Conservation (phyloP, 495 filamentous ascomycete genomes). For the Xylaria acuta region DNA sequence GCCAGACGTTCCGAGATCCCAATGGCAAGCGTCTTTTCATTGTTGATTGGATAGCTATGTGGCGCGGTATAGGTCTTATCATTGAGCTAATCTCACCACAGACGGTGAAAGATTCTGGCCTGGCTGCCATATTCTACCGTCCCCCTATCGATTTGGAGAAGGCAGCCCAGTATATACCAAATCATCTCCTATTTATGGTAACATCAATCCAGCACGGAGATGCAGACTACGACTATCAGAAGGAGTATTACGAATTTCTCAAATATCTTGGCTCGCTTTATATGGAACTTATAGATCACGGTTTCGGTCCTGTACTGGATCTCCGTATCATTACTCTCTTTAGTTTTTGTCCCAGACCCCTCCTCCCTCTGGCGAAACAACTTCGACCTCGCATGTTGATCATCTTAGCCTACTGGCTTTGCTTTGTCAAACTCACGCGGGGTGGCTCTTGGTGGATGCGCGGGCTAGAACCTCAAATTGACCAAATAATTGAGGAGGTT, state of each 20-base stretch:
- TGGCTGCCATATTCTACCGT: conserved; percentile 46
- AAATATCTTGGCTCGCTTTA: conserved; percentile 54
- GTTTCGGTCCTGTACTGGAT: conserved; percentile 44
- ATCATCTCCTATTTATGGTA: conserved; percentile 53
- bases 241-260: conserved; percentile 46
- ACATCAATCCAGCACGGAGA: conserved; percentile 43
- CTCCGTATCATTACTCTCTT: conserved; percentile 51
- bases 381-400: conserved; percentile 61
- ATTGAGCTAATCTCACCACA: conserved; percentile 39
- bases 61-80: conserved; percentile 53
- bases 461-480: conserved; percentile 49
- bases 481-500: conserved; percentile 44
- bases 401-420: conserved; percentile 55
- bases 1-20: conserved; percentile 49
- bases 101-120: conserved; percentile 38
- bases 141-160: conserved; percentile 47
- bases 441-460: conserved; percentile 53
- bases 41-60: conserved; percentile 55
- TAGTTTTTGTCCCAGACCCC: conserved; percentile 57
- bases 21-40: conserved; percentile 46
- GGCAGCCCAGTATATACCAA: conserved; percentile 44
- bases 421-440: conserved; percentile 47
- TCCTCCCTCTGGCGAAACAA: conserved; percentile 56
- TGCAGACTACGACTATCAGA: conserved; percentile 37
- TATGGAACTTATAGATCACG: conserved; percentile 43